Base-by-base conservation (phyloP, 257 asterid genomes). In the Solanum pimpinellifolium region DNA sequence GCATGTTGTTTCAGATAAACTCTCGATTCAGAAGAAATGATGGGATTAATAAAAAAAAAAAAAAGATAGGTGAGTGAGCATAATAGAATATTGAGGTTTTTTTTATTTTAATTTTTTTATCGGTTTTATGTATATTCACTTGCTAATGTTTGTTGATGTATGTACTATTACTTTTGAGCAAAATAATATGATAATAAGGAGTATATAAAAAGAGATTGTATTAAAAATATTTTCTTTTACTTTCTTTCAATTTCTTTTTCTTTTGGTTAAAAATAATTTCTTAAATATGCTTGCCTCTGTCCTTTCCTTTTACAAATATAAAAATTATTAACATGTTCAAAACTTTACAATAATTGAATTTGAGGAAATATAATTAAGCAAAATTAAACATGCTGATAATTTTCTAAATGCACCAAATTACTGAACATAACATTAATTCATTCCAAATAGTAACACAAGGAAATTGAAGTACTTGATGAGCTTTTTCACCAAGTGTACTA, bases 41-140 rank as follows among this genome's bases (percentile, higher is more conserved):
- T 96, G 98, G 97, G 89, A 85, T 75, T 91, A 11, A 9, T 8
- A 8, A 2, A 7, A 31, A 42, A 41, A 5, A 23, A 25, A 78
- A 47, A 15, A 80, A 47, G 85, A 80, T 47, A 27, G 68, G 85
- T 80, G 44, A 25, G 84, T 78, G 84, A 78, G 84, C 68, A 47
- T 27, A 80, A 80, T 80, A 47, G 68, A 80, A 80, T 37, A 78
- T 44, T 80, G 44, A 80, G 11, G 16, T 47, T 80, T 80, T 80
- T 80, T 78, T 27, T 18, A 8, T 29, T 80, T 29, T 80, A 37
- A 37, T 37, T 1, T 14, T 47, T 27, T 37, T 37, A 37, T 29
- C 49, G 27, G 44, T 80, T 47, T 47, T 15, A 12, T 80, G 27
- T 47, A 42, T 47, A 47, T 80, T 16, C 85, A 47, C 42, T 80